Percentiles rank a stretch among this genome's conserved stretches.
These are phyloP conservation scores for Choiromyces venosus DNA, from an alignment of 495 filamentous ascomycete genomes.

Conservation along the genomic window DNA sequence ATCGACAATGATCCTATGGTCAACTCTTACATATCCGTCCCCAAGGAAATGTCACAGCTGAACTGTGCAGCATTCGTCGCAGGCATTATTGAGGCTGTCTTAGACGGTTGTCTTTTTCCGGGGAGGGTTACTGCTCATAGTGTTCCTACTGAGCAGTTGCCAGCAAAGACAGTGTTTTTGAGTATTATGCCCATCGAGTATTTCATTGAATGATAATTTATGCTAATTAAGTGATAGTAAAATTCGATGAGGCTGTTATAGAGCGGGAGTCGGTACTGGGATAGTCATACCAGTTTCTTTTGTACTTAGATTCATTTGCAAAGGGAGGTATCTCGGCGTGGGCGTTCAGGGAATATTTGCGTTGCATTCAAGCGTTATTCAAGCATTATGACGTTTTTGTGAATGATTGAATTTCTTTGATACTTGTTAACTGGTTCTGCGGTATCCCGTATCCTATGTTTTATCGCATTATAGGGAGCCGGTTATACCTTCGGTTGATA, in stretches of 20 bases:
- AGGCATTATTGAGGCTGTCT: slow-evolving; percentile 90
- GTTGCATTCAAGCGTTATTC: not conserved
- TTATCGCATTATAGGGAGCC: not conserved
- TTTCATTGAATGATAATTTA: too few species aligned
- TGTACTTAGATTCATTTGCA: not conserved
- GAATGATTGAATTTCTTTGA: not conserved
- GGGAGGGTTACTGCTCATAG: slow-evolving; percentile 88
- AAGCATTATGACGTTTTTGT: not conserved
- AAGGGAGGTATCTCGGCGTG: not conserved
- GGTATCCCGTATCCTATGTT: not conserved
- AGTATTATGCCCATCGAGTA: slow-evolving; percentile 25
- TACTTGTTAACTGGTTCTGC: not conserved
- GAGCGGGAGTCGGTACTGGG: slow-evolving; percentile 74
- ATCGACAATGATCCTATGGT: slow-evolving; percentile 94
- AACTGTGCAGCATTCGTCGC: slow-evolving; percentile 96
- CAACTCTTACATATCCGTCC: slow-evolving; percentile 85
- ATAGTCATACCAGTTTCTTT: not conserved
- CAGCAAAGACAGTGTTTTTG: slow-evolving; percentile 89
- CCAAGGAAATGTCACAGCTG: slow-evolving; percentile 88
- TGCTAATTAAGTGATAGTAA: slow-evolving; percentile 46
- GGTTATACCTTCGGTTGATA: not conserved
- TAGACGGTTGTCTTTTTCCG: slow-evolving; percentile 83
- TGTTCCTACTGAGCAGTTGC: slow-evolving; percentile 80
- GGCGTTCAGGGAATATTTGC: not conserved
- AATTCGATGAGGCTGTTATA: slow-evolving; percentile 80